Percentiles rank a stretch among this genome's conserved stretches.
Conservation (phyloP, 23 red algal genomes). For the Cyanidioschyzon merolae region DNA sequence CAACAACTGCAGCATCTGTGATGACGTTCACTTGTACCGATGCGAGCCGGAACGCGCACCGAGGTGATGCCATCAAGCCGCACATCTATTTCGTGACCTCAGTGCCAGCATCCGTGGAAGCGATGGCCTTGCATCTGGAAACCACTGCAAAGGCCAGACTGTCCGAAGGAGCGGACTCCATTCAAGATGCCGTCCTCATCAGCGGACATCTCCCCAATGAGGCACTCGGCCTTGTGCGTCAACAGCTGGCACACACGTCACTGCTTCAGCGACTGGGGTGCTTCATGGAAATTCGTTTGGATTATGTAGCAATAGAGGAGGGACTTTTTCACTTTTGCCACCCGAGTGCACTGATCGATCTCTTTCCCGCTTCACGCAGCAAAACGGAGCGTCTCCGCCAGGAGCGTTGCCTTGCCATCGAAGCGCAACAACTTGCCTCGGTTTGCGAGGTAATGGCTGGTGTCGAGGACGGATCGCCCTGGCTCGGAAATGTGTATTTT, state of each 20-base stretch:
- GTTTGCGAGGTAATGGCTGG: not conserved
- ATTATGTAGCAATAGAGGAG: not conserved
- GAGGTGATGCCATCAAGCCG: not conserved
- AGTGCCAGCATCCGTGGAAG: not conserved
- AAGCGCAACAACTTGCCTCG: slow-evolving; percentile 4
- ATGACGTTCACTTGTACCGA: no score
- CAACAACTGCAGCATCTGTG: no score
- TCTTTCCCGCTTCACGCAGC: not conserved
- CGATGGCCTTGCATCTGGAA: not conserved
- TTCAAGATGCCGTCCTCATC: not conserved
- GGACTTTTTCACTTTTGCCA: not conserved
- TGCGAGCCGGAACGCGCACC: no score
- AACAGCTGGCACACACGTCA: not conserved
- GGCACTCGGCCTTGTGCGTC: not conserved
- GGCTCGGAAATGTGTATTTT: not conserved
- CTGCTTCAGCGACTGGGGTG: not conserved
- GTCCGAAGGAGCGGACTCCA: not conserved
- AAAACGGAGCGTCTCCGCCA: not conserved
- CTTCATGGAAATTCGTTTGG: slow-evolving; percentile 6
- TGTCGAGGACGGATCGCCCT: not conserved
- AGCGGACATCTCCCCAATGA: not conserved
- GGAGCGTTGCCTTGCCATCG: not conserved
- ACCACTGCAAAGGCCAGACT: not conserved
- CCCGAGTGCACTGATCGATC: not conserved
- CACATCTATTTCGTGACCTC: not conserved